A percentile compares a stretch with the other conserved stretches of the same genome.
phyloP scores from a whole-genome alignment of 176 grass and related monocot species.

The Oryza rufipogon region DNA sequence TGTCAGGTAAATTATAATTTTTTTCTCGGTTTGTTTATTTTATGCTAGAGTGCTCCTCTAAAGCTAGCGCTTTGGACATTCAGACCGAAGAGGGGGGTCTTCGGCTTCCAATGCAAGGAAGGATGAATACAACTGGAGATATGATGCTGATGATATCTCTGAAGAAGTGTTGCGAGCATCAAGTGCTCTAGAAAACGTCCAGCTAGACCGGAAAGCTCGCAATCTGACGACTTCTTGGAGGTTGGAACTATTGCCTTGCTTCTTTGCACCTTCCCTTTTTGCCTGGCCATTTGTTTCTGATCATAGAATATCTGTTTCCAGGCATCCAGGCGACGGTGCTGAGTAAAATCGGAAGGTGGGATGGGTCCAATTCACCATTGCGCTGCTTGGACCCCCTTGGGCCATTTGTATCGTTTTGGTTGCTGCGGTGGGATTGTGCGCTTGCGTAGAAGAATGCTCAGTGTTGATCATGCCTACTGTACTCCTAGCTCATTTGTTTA shows the following conservation, averaged over 20 bases:
- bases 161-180: slow-evolving; percentile 83
- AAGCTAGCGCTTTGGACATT: slow-evolving; percentile 25
- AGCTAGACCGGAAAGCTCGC: slow-evolving; percentile 80
- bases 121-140: slow-evolving; percentile 94
- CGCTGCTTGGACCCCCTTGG: slow-evolving; percentile 5
- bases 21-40: background rate
- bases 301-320: slow-evolving; percentile 23
- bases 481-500: background rate
- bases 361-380: background rate
- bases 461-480: background rate
- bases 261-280: background rate
- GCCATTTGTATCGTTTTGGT: slow-evolving; percentile 33
- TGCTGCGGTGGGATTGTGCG: background rate
- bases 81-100: slow-evolving; percentile 68
- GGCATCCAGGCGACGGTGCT: slow-evolving; percentile 48
- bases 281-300: background rate
- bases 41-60: background rate
- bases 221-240: slow-evolving; percentile 86
- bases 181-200: slow-evolving; percentile 75
- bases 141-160: slow-evolving; percentile 77
- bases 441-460: background rate
- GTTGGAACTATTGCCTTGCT: slow-evolving; percentile 26
- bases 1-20: slow-evolving; percentile 59
- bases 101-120: slow-evolving; percentile 62
- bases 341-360: slow-evolving; percentile 36